Percentiles rank a stretch among this genome's conserved stretches.
phyloP scores from a whole-genome alignment of 208 protist species.

The Leptomonas seymouri region DNA sequence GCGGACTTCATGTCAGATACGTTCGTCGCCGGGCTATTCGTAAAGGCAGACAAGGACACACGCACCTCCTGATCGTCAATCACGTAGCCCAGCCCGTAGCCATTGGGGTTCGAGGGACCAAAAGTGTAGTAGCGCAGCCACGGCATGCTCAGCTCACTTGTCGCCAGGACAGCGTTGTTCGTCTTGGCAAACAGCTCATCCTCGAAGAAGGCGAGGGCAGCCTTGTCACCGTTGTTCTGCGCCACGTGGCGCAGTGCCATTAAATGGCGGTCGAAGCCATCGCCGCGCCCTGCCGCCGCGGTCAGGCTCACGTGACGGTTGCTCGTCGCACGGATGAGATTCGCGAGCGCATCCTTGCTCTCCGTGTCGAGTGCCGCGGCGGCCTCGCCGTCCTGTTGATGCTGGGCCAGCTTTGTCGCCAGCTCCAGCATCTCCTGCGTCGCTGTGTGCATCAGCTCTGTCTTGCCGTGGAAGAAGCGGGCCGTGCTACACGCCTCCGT shows the following conservation, averaged over 20 bases:
- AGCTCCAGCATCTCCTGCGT: constrained; percentile 67
- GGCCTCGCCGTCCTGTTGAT: constrained; percentile 22
- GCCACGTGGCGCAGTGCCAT: constrained; percentile 84
- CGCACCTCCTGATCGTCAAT: constrained; percentile 83
- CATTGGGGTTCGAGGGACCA: constrained; percentile 83
- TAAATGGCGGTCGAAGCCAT: constrained; percentile 92
- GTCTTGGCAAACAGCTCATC: constrained; percentile 66
- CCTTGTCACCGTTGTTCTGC: constrained; percentile 56
- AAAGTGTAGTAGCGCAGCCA: constrained; percentile 86
- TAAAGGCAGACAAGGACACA: constrained; percentile 87
- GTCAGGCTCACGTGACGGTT: constrained; percentile 54
- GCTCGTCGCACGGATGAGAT: constrained; percentile 57
- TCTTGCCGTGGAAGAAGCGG: constrained; percentile 84
- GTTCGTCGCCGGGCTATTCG: constrained; percentile 73
- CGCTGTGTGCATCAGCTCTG: constrained; percentile 77
- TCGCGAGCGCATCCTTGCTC: constrained; percentile 38
- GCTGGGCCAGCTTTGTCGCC: constrained; percentile 48
- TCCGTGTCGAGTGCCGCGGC: constrained; percentile 27
- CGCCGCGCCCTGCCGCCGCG: constrained; percentile 58
- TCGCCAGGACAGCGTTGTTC: constrained; percentile 57
- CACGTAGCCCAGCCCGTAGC: constrained; percentile 94
- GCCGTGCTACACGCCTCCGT: constrained; percentile 69
- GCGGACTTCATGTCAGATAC: constrained; percentile 54
- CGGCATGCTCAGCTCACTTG: constrained; percentile 67
- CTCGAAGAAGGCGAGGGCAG: constrained; percentile 82